phyloP scores from a whole-genome alignment of 169 alveolate species.

The Plasmodium reichenowi region DNA sequence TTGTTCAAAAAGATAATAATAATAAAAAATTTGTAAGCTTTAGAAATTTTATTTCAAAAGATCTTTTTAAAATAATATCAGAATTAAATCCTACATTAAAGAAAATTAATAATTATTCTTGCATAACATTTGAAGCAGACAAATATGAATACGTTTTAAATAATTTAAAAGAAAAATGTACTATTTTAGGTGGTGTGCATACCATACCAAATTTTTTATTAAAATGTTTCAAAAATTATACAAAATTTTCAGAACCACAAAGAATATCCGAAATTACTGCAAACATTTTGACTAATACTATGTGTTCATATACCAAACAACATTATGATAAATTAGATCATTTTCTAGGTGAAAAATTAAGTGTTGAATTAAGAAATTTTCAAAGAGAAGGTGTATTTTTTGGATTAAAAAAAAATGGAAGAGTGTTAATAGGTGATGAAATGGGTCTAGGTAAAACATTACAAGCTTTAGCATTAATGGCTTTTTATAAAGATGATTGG shows the following conservation, averaged over 20 bases:
- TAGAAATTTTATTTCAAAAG: conserved; percentile 66
- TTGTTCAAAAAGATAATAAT: conserved; percentile 69
- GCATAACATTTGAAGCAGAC: conserved; percentile 77
- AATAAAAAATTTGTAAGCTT: conserved; percentile 37
- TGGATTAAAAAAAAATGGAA: conserved; percentile 94
- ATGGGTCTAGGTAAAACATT: conserved; percentile 99
- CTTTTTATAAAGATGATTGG: conserved; percentile 94
- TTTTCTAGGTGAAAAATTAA: conserved; percentile 82
- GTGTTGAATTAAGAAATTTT: conserved; percentile 87
- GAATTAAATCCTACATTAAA: conserved; percentile 45
- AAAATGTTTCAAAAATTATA: conserved; percentile 78
- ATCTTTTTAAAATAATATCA: conserved; percentile 56
- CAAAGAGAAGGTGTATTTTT: conserved; percentile 95
- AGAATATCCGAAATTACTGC: conserved; percentile 80
- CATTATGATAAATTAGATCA: conserved; percentile 59
- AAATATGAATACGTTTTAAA: conserved; percentile 79
- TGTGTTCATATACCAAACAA: conserved; percentile 76
- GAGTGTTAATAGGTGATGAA: conserved; percentile 97
- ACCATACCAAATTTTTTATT: conserved; percentile 83
- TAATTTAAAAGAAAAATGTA: conserved; percentile 70
- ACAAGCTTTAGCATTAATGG: conserved; percentile 95
- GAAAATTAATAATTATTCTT: conserved; percentile 59
- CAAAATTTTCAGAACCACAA: conserved; percentile 69
- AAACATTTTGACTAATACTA: conserved; percentile 53
- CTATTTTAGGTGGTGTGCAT: conserved; percentile 77